Conservation (phyloP, 1,284 basidiomycete genomes). For the Leccinum solheimii region DNA sequence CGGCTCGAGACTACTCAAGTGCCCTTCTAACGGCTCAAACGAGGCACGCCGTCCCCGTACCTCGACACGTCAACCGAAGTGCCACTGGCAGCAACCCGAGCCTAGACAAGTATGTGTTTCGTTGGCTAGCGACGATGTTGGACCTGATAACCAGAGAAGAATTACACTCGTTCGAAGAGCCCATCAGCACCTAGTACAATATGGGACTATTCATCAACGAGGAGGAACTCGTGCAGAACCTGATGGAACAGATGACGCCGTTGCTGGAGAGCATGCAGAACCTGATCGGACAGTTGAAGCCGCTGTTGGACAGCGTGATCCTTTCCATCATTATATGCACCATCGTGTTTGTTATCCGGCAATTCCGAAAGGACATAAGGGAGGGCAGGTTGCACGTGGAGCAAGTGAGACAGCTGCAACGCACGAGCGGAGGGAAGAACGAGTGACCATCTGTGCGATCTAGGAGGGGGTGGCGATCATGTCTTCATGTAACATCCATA, state of each 20-base stretch:
- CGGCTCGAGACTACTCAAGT: too few species aligned
- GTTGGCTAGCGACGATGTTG: not conserved
- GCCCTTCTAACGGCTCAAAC: not conserved
- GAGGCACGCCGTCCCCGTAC: not conserved
- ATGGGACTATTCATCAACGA: constrained; percentile 30
- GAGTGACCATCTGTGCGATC: constrained; percentile 7
- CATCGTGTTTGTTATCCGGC: constrained; percentile 18
- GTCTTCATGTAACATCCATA: not conserved
- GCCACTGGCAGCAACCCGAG: not conserved
- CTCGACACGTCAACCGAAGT: not conserved
- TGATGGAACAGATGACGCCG: too few species aligned
- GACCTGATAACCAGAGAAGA: not conserved
- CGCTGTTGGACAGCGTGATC: constrained; percentile 16
- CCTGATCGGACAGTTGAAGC: constrained; percentile 16
- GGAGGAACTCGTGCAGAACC: constrained; percentile 12
- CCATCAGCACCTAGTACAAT: constrained; percentile 5
- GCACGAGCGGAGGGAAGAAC: not conserved
- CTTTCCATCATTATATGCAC: constrained; percentile 24
- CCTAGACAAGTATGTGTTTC: constrained; percentile 6
- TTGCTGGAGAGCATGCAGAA: not conserved
- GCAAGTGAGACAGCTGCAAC: constrained; percentile 21
- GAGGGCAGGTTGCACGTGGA: constrained; percentile 23
- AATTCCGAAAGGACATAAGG: constrained; percentile 22
- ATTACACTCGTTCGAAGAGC: not conserved
- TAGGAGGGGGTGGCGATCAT: not conserved